Percentiles rank a stretch among this genome's conserved stretches.
Conservation (phyloP, 73 alveolate genomes). For the Tetrahymena malaccensis region DNA sequence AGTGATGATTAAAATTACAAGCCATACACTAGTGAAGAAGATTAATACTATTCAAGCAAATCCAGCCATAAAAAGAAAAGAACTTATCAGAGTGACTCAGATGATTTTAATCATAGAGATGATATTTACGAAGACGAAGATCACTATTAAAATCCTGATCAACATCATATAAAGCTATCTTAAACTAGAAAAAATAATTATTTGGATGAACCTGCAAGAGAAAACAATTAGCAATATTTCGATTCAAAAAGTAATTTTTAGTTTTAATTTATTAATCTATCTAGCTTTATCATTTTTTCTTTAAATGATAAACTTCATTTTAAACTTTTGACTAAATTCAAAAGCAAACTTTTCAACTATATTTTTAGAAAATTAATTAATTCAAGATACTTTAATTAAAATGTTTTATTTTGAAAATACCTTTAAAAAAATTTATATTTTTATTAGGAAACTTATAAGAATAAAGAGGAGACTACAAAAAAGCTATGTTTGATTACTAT, state of each 20-base stretch:
- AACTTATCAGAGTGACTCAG: background rate
- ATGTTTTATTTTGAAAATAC: too few relatives aligned
- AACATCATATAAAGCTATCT: background rate
- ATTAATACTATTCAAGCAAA: background rate
- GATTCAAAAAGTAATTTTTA: background rate
- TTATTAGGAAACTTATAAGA: background rate
- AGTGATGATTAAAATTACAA: background rate
- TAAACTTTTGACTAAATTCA: too few relatives aligned
- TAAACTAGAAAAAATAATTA: background rate
- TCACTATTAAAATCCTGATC: background rate
- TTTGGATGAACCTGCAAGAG: background rate
- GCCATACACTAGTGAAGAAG: background rate
- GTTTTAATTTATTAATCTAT: background rate
- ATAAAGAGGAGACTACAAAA: background rate
- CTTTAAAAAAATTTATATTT: too few relatives aligned
- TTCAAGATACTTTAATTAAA: too few relatives aligned
- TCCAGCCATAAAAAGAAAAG: background rate
- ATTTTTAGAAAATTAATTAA: too few relatives aligned
- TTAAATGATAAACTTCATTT: too few relatives aligned
- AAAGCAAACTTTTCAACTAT: too few relatives aligned
- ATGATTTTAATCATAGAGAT: background rate
- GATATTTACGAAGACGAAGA: background rate
- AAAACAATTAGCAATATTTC: background rate
- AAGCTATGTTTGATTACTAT: constrained; percentile 24
- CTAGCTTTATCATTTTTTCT: too few relatives aligned